Evolutionary conservation across 768 basidiomycete species (phyloP).

Genomic region (Hortiboletus campestris): DNA sequence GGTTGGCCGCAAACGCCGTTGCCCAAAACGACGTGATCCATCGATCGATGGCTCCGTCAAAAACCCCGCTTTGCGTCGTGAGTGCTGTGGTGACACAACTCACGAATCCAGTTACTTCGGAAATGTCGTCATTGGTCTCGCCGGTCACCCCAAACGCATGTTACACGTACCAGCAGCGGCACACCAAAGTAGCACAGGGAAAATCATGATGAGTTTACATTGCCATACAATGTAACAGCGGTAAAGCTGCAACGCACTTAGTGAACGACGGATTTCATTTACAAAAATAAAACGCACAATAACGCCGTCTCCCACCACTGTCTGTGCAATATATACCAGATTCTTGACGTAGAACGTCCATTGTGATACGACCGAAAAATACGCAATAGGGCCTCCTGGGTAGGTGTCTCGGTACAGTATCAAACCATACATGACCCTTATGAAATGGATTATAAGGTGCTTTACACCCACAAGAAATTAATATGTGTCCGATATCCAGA

Average conservation of each 20-base stretch:
- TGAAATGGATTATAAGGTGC: no score
- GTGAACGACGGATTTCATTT: neutral
- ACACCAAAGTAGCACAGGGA: neutral
- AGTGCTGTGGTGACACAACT: neutral
- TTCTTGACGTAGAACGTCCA: conserved; percentile 27
- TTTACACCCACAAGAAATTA: no score
- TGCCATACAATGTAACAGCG: neutral
- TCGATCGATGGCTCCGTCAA: neutral
- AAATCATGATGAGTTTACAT: neutral
- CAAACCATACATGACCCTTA: no score
- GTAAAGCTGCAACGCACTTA: neutral
- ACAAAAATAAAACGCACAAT: conserved; percentile 14
- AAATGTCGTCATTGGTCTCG: no score
- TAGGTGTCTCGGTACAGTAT: no score
- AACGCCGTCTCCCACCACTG: conserved; percentile 25
- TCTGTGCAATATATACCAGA: conserved; percentile 15
- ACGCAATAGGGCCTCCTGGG: no score
- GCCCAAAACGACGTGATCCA: neutral
- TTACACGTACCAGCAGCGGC: neutral
- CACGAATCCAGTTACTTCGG: no score
- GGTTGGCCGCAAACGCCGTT: neutral
- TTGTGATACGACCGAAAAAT: neutral
- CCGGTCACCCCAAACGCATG: neutral
- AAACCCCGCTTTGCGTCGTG: neutral
- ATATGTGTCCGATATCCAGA: no score